A percentile compares a stretch with the other conserved stretches of the same genome.
Conservation (phyloP, 2,329 filamentous ascomycete species). For the Tolypocladium tundrense region DNA sequence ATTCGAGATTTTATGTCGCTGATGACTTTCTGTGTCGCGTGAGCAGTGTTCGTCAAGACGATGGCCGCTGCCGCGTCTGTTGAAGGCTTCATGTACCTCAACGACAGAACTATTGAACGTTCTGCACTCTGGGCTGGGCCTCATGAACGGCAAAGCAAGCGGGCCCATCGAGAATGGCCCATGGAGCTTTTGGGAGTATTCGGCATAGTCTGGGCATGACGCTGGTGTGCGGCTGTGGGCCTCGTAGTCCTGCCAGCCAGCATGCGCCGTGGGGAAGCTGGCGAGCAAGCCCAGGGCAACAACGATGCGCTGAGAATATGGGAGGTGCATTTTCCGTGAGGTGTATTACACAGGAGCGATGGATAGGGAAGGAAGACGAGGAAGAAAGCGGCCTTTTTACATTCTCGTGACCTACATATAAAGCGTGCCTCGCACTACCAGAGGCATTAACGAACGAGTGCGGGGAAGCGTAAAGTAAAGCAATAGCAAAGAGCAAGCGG, state of each 20-base stretch:
- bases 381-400: no score
- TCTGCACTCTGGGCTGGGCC: conserved; percentile 14
- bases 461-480: no score
- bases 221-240: conserved; percentile 7
- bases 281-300: neutral
- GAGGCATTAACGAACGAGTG: neutral
- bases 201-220: conserved; percentile 14
- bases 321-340: neutral
- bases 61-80: neutral
- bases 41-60: neutral
- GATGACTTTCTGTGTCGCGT: conserved; percentile 12
- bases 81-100: conserved; percentile 8
- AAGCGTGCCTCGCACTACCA: neutral
- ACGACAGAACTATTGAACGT: conserved; percentile 17
- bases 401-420: neutral
- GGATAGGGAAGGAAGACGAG: no score
- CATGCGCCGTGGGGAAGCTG: neutral
- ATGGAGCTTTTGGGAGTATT: conserved; percentile 11
- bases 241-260: neutral
- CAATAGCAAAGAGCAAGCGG: no score
- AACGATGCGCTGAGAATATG: neutral
- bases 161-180: conserved; percentile 10
- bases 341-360: no score
- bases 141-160: conserved; percentile 14
- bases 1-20: conserved; percentile 27